A percentile compares a stretch with the other conserved stretches of the same genome.
Conservation (phyloP, 352 stramenopile species). For the Globisporangium uncinulatum region DNA sequence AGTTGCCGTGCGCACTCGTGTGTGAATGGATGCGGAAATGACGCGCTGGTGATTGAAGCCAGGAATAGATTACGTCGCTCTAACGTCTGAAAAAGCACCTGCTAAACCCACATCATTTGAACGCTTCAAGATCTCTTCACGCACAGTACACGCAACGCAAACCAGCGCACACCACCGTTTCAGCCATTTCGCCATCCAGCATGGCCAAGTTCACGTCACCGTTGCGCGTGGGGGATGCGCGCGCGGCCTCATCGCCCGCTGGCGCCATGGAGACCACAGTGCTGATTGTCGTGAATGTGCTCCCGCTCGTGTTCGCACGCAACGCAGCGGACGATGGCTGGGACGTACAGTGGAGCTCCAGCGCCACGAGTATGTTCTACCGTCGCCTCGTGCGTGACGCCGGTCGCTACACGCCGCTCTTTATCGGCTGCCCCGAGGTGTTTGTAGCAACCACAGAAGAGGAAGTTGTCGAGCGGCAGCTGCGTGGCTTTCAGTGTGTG, state of each 20-base stretch:
- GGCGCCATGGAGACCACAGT: conserved; percentile 36
- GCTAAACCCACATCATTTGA: neutral
- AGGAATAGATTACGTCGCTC: neutral
- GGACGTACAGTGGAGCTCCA: conserved; percentile 66
- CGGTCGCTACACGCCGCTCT: conserved; percentile 53
- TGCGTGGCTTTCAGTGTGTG: conserved; percentile 90
- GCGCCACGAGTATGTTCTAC: conserved; percentile 71
- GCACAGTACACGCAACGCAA: neutral
- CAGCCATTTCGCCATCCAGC: neutral
- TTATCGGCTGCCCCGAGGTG: conserved; percentile 71
- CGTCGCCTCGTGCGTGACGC: conserved; percentile 52
- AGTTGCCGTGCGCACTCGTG: neutral
- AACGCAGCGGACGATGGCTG: conserved; percentile 36
- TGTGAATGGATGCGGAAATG: too few species aligned
- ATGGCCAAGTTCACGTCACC: neutral
- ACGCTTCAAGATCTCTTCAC: neutral
- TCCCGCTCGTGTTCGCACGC: conserved; percentile 68
- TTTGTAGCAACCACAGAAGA: conserved; percentile 60
- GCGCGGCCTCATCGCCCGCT: neutral
- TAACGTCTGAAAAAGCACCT: neutral
- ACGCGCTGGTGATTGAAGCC: neutral
- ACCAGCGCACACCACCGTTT: neutral
- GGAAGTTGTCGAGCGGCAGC: conserved; percentile 62
- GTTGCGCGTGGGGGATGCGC: neutral
- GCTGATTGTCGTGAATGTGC: conserved; percentile 75